Percentiles rank a stretch among this genome's conserved stretches.
Evolutionary conservation across 2,329 filamentous ascomycete species (phyloP).

Genomic region (Teratosphaeria pseudoeucalypti): DNA sequence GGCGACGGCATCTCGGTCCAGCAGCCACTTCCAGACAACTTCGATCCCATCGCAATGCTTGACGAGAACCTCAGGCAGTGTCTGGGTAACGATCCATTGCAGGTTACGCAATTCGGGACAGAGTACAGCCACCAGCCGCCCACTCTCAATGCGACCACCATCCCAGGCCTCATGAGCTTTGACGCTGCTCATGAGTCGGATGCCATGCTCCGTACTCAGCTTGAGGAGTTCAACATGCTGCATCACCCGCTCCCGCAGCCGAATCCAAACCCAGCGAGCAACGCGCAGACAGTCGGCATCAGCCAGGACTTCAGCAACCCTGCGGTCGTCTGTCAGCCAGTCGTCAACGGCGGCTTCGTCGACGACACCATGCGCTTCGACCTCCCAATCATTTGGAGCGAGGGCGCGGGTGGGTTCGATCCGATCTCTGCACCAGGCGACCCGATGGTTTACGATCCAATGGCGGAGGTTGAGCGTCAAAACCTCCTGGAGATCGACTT

Average conservation of each 20-base stretch:
- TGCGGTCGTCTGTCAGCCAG: background rate
- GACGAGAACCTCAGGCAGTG: background rate
- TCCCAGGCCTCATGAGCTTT: background rate
- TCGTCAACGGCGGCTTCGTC: background rate
- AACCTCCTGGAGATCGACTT: background rate
- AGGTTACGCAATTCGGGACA: background rate
- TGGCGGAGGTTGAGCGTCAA: background rate
- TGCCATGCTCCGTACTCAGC: background rate
- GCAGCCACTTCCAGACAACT: background rate
- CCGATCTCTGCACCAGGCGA: background rate
- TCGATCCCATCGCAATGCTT: constrained; percentile 4
- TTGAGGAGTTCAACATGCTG: background rate
- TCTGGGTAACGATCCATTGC: background rate
- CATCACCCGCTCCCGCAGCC: background rate
- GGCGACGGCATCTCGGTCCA: background rate
- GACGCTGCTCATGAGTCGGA: background rate
- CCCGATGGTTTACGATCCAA: background rate
- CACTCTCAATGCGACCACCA: background rate
- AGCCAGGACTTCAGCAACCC: background rate
- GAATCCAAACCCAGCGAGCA: background rate
- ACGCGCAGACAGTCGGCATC: background rate
- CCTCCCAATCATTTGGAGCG: too few species aligned
- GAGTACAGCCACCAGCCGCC: background rate
- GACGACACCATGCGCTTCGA: background rate
- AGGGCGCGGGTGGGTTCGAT: background rate